A percentile compares a stretch with the other conserved stretches of the same genome.
These are phyloP conservation scores for Citrus hindsii DNA, from an alignment of 345 rosid species.

Conservation along the genomic window DNA sequence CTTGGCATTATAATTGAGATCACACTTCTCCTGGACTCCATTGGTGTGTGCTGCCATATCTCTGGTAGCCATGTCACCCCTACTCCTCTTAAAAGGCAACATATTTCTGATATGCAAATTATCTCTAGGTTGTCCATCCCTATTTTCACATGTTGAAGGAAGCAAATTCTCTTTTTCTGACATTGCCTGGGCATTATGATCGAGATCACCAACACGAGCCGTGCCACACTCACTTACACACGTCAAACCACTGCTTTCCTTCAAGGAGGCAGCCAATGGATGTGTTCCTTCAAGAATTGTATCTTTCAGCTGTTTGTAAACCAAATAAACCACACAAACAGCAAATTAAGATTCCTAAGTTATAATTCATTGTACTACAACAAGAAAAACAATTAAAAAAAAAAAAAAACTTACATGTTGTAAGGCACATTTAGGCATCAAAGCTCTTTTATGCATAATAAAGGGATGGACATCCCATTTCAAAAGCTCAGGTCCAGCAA, in stretches of 20 bases:
- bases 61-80: slow-evolving; percentile 19
- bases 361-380: background rate
- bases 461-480: slow-evolving; percentile 51
- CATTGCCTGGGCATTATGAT: slow-evolving; percentile 8
- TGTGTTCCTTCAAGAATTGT: slow-evolving; percentile 24
- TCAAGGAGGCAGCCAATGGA: slow-evolving; percentile 32
- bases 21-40: slow-evolving; percentile 9
- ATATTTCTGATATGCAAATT: background rate
- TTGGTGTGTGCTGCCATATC: slow-evolving; percentile 6
- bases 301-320: slow-evolving; percentile 47
- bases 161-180: slow-evolving; percentile 16
- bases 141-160: slow-evolving; percentile 18
- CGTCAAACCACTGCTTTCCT: slow-evolving; percentile 32
- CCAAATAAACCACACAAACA: slow-evolving; percentile 3
- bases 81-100: slow-evolving; percentile 30
- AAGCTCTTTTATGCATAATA: slow-evolving; percentile 46
- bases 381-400: background rate
- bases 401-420: slow-evolving; percentile 33
- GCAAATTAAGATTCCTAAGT: background rate
- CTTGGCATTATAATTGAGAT: slow-evolving; percentile 22
- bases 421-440: slow-evolving; percentile 43
- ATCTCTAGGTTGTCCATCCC: slow-evolving; percentile 14
- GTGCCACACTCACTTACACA: slow-evolving; percentile 5
- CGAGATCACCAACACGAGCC: background rate
- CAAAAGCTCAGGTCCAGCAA: slow-evolving; percentile 31